A percentile compares a stretch with the other conserved stretches of the same genome.
These are phyloP conservation scores for Cercospora beticola DNA, from an alignment of 2,329 filamentous ascomycete species.

Conservation along the genomic window DNA sequence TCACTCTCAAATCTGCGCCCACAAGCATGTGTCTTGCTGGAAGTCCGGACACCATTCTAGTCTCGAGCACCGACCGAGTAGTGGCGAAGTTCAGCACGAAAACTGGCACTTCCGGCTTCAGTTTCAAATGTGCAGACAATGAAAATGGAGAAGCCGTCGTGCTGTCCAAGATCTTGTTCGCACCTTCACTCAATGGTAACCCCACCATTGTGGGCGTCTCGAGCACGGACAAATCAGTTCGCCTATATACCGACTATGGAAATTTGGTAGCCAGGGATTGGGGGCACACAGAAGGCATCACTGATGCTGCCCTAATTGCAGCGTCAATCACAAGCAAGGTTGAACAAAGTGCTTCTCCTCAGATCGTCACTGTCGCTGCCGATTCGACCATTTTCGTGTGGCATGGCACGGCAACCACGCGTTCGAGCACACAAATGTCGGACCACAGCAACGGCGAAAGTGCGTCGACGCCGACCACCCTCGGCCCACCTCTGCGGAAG, in stretches of 20 bases:
- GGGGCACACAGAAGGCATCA: conserved; percentile 93
- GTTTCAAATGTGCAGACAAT: conserved; percentile 81
- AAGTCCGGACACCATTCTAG: conserved; percentile 54
- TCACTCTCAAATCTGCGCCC: conserved; percentile 82
- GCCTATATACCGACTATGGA: conserved; percentile 82
- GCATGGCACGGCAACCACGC: conserved; percentile 35
- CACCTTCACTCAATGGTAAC: conserved; percentile 57
- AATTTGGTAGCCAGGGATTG: conserved; percentile 82
- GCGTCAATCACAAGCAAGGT: conserved; percentile 20
- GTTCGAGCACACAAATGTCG: conserved; percentile 14
- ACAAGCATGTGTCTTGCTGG: conserved; percentile 77
- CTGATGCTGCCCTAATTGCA: conserved; percentile 69
- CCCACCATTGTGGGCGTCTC: conserved; percentile 82
- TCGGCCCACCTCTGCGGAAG: conserved; percentile 73
- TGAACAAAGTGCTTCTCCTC: conserved; percentile 42
- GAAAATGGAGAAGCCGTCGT: conserved; percentile 79
- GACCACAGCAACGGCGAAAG: conserved; percentile 16
- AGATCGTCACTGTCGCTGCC: conserved; percentile 50
- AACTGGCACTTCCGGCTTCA: conserved; percentile 67
- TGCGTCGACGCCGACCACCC: conserved; percentile 42
- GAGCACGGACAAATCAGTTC: conserved; percentile 91
- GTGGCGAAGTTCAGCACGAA: conserved; percentile 55
- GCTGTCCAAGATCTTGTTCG: conserved; percentile 71
- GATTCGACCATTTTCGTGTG: conserved; percentile 55
- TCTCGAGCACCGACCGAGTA: conserved; percentile 63